Evolutionary conservation across 2,329 filamentous ascomycete species (phyloP).

Genomic region (Penicillium crustosum): DNA sequence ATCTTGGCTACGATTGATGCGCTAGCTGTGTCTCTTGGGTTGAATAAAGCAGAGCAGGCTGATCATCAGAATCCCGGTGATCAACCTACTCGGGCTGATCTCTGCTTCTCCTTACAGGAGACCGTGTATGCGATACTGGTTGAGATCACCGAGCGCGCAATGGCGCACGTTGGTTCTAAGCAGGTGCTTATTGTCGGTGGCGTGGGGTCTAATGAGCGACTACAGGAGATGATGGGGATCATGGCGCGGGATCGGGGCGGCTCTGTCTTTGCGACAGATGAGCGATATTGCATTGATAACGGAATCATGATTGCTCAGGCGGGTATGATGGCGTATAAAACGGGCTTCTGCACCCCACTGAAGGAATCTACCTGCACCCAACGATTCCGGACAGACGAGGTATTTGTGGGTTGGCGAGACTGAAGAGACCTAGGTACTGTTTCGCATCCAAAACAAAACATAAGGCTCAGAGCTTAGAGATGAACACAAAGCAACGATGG

Average conservation of each 20-base stretch:
- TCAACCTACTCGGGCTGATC: constrained; percentile 68
- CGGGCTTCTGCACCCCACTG: not conserved
- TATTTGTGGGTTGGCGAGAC: not conserved
- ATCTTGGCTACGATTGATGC: constrained; percentile 77
- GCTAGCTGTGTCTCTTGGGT: not conserved
- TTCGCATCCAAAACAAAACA: not conserved
- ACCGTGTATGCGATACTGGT: constrained; percentile 96
- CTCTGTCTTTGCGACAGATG: constrained; percentile 90
- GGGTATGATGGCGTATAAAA: not conserved
- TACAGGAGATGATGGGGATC: constrained; percentile 98
- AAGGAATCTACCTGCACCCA: not conserved
- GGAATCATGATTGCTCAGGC: constrained; percentile 77
- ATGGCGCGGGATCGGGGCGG: constrained; percentile 90
- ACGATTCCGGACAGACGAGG: not conserved
- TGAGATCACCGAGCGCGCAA: constrained; percentile 95
- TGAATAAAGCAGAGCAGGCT: constrained; percentile 33
- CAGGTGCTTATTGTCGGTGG: constrained; percentile 95
- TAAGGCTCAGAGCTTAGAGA: not conserved
- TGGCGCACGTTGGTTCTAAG: constrained; percentile 89
- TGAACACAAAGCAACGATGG: not conserved
- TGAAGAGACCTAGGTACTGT: not conserved
- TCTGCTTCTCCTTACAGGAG: constrained; percentile 94
- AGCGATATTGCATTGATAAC: constrained; percentile 97
- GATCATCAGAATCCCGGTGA: constrained; percentile 13
- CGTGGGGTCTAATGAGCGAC: constrained; percentile 87